Evolutionary conservation across 2,329 filamentous ascomycete genomes (phyloP).

Genomic region (Claviceps africana): DNA sequence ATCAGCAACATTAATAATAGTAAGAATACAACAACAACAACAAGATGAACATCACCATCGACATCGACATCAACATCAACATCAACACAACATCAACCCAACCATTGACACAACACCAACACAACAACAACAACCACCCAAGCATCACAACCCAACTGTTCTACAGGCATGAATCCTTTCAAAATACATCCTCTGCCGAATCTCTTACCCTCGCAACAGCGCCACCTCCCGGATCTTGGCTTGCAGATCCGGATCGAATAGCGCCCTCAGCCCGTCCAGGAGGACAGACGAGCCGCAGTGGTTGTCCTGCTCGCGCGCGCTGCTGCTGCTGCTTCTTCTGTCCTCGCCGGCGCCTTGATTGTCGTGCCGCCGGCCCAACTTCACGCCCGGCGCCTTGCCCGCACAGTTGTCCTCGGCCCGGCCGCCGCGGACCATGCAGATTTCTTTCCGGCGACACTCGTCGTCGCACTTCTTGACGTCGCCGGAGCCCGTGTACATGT

Average conservation of each 20-base stretch:
- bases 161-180: too few relatives aligned
- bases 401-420: constrained; percentile 38
- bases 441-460: constrained; percentile 27
- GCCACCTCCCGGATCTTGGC: not conserved
- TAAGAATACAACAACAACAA: too few relatives aligned
- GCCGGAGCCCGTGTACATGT: constrained; percentile 20
- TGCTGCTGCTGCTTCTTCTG: not conserved
- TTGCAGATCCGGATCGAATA: not conserved
- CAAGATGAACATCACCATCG: too few relatives aligned
- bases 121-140: too few relatives aligned
- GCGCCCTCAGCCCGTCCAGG: not conserved
- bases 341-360: too few relatives aligned
- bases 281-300: not conserved
- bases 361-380: not conserved
- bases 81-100: too few relatives aligned
- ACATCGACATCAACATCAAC: too few relatives aligned
- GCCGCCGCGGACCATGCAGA: constrained; percentile 37
- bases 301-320: not conserved
- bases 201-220: not conserved
- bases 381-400: not conserved
- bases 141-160: too few relatives aligned
- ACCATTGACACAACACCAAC: too few relatives aligned
- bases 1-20: too few relatives aligned
- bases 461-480: constrained; percentile 23
- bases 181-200: too few relatives aligned